Evolutionary conservation across 2,329 filamentous ascomycete genomes (phyloP).

Genomic region (Raffaelea arxii): DNA sequence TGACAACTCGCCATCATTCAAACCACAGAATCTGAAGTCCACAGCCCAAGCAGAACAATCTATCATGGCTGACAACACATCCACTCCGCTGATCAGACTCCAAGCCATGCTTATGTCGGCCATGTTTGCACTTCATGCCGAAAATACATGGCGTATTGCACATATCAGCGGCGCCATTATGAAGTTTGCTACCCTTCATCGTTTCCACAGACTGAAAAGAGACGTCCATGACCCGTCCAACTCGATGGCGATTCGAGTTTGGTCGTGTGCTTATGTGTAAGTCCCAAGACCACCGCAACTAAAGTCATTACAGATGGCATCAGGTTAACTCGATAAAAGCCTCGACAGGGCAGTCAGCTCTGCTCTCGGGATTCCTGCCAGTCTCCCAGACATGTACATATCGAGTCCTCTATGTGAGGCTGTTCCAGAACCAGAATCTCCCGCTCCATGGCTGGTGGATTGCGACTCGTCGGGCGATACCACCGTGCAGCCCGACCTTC

Average conservation of each 20-base stretch:
- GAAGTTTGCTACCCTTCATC: conserved; percentile 6
- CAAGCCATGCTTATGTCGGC: conserved; percentile 10
- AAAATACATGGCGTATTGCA: conserved; percentile 8
- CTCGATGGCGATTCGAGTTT: conserved; percentile 5
- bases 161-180: conserved; percentile 9
- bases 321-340: neutral
- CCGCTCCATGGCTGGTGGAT: conserved; percentile 4
- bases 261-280: conserved; percentile 8
- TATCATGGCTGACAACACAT: conserved; percentile 5
- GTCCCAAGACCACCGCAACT: no score
- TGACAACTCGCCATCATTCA: conserved; percentile 6
- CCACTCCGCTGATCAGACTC: conserved; percentile 5
- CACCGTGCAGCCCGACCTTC: conserved; percentile 2
- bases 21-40: conserved; percentile 7
- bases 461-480: neutral
- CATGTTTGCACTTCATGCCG: conserved; percentile 9
- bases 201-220: conserved; percentile 2
- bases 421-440: neutral
- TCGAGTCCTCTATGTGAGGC: conserved; percentile 4
- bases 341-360: conserved; percentile 4
- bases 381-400: conserved; percentile 8
- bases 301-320: neutral
- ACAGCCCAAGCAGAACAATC: conserved; percentile 9
- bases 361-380: conserved; percentile 5
- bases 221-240: neutral